Percentiles rank a stretch among this genome's conserved stretches.
Conservation (phyloP, 345 rosid genomes). For the Passiflora organensis region DNA sequence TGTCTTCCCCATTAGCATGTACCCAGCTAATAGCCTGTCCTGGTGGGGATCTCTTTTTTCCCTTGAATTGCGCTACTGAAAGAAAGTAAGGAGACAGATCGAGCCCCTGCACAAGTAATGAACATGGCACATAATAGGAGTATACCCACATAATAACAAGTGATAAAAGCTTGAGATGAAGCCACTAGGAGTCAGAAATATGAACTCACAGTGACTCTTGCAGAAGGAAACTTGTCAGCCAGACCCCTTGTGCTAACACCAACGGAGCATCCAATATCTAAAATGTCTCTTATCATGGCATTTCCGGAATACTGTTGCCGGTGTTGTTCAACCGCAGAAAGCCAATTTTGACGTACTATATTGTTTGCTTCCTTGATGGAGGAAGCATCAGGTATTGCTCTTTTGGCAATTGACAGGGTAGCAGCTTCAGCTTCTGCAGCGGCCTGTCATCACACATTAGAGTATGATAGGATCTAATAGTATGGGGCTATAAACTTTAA, state of each 20-base stretch:
- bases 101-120: conserved; percentile 40
- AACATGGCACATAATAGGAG: background rate
- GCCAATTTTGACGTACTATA: conserved; percentile 53
- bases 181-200: background rate
- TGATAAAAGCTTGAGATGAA: background rate
- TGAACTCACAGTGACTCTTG: conserved; percentile 50
- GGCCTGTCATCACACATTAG: conserved; percentile 35
- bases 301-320: conserved; percentile 36
- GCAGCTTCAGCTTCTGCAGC: conserved; percentile 77
- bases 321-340: conserved; percentile 41
- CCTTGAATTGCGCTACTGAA: conserved; percentile 54
- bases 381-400: conserved; percentile 48
- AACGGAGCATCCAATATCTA: conserved; percentile 65
- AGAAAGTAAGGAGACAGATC: conserved; percentile 68
- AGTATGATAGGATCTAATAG: background rate
- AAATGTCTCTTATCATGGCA: conserved; percentile 31
- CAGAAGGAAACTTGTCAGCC: conserved; percentile 45
- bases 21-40: conserved; percentile 40
- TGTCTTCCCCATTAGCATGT: conserved; percentile 58
- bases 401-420: conserved; percentile 41
- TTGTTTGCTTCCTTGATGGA: conserved; percentile 43
- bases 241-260: conserved; percentile 53
- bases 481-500: background rate
- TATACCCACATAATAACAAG: conserved; percentile 1
- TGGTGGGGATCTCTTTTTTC: conserved; percentile 35